phyloP scores from a whole-genome alignment of 768 basidiomycete species.

The Asterophora lycoperdoides region DNA sequence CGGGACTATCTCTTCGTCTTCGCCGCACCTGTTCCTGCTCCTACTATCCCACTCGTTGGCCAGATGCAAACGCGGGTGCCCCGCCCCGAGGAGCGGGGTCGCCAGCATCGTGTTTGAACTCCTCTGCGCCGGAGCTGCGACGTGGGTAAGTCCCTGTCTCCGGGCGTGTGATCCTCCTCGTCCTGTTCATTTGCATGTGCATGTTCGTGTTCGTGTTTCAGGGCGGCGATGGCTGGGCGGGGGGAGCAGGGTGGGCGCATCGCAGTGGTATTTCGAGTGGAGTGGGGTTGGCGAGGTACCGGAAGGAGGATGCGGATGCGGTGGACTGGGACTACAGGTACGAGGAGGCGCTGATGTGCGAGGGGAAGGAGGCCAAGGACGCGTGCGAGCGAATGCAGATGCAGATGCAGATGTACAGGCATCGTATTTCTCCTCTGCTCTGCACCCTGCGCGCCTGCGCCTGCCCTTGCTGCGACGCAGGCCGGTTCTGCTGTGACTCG shows the following conservation, averaged over 20 bases:
- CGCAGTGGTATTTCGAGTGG: neutral
- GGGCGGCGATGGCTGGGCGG: no score
- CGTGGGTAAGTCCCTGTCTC: neutral
- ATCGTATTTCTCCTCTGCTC: no score
- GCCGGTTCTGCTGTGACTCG: slow-evolving; percentile 29
- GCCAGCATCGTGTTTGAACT: no score
- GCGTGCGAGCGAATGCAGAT: neutral
- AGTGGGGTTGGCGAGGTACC: slow-evolving; percentile 1
- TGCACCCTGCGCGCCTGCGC: neutral
- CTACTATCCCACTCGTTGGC: no score
- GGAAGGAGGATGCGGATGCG: slow-evolving; percentile 6
- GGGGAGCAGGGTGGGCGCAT: no score
- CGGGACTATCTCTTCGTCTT: neutral
- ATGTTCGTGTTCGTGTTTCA: neutral
- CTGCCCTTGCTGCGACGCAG: slow-evolving; percentile 1
- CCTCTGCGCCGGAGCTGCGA: no score
- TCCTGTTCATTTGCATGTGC: neutral
- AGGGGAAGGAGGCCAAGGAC: neutral
- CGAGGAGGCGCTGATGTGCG: slow-evolving; percentile 13
- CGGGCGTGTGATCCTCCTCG: neutral
- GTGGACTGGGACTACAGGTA: slow-evolving; percentile 7
- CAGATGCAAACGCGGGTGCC: no score
- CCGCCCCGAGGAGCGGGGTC: no score
- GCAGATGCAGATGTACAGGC: no score
- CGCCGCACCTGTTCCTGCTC: no score